Percentiles rank a stretch among this genome's conserved stretches.
Evolutionary conservation across 257 asterid genomes (phyloP).

Genomic region (Coffea canephora): DNA sequence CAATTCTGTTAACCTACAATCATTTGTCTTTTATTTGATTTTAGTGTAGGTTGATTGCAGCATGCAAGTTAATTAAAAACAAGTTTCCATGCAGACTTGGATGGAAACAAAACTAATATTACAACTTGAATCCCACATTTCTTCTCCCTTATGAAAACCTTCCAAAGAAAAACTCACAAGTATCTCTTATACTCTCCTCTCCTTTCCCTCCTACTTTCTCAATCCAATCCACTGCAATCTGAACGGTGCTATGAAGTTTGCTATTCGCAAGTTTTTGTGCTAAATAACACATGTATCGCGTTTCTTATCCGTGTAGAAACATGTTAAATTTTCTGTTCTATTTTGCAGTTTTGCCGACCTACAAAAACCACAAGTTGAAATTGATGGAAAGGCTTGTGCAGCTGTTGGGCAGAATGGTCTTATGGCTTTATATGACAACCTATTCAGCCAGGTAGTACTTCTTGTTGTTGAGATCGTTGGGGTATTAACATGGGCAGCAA

Average conservation of each 20-base stretch:
- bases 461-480: neutral
- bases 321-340: neutral
- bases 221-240: neutral
- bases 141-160: neutral
- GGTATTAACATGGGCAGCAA: neutral
- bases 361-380: slow-evolving; percentile 65
- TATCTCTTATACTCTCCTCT: neutral
- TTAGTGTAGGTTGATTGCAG: neutral
- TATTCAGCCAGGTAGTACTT: slow-evolving; percentile 54
- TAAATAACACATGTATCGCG: neutral
- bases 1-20: too few species aligned
- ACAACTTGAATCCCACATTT: neutral
- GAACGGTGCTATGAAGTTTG: neutral
- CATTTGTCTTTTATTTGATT: too few species aligned
- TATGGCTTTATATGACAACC: slow-evolving; percentile 61
- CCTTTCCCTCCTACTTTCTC: neutral
- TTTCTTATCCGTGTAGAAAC: neutral
- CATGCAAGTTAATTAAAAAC: neutral
- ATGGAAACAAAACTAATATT: neutral
- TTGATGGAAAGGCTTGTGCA: slow-evolving; percentile 75
- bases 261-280: neutral
- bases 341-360: slow-evolving; percentile 54
- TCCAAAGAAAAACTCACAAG: neutral
- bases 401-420: slow-evolving; percentile 76
- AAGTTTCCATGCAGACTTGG: neutral